Base-by-base conservation (phyloP, 768 basidiomycete species). In the Boletellus ananas region DNA sequence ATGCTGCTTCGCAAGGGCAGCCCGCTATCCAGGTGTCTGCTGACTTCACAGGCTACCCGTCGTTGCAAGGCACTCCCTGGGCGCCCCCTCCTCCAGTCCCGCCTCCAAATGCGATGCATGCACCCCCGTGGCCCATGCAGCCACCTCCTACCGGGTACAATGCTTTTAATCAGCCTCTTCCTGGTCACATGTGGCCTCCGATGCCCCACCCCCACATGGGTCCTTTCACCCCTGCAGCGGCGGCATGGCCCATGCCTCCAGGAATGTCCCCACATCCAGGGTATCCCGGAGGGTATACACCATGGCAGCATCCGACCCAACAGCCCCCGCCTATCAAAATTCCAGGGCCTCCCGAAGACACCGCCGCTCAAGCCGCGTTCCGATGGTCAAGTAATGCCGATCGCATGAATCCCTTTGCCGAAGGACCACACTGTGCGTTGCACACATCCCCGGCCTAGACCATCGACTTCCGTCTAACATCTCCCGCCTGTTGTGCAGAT, bases 401-500 rank as follows among this genome's bases (percentile, higher is more conserved):
- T 64, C 57, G 67, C 52, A 60, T 74, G 43, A 55, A 62, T 31
- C 65, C 56, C 18, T 78, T 75, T 52, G 51, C 68, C 0, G 73
- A 73, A 45, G 76, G 77, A 21, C 63, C 66, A 0, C 66, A 72
- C 46, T 77, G 76, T 78, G 63, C 27, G 76, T 65, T 20, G 23
- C 21, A 11, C 21, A 36, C 25, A 29, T 42, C 25, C 23, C 34
- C 8, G 6, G 23, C 4, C n/a, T 27, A 11, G 18, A 11, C 14
- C 27, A 1, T 34, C 33, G 25, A 3, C 4, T 20, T 34, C 17
- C 34, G 45, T 34, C 53, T 69, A 27, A 69, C 14, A 12, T 13
- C 16, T 46, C 18, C 47, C 54, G 43, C 16, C 9, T 51, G 34
- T 49, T 56, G 34, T 43, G 34, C 64, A 84, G 83, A 90, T 60